A percentile compares a stretch with the other conserved stretches of the same genome.
These are phyloP conservation scores for Botrytis paeoniae DNA, from an alignment of 2,329 filamentous ascomycete species.

Conservation along the genomic window DNA sequence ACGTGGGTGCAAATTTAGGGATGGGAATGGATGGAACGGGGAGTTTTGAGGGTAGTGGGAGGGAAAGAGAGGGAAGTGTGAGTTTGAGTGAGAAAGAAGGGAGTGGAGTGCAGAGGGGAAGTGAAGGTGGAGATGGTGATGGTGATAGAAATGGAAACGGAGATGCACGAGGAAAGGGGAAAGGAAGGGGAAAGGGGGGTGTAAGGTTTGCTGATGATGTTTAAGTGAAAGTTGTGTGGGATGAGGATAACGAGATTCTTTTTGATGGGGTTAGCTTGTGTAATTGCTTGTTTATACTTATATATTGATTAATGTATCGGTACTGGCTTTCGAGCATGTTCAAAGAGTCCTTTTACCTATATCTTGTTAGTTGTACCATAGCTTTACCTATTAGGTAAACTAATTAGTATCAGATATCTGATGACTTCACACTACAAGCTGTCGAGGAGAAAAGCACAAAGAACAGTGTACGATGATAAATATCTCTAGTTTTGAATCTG, in stretches of 20 bases:
- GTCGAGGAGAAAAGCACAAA: not conserved
- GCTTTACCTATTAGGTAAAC: not conserved
- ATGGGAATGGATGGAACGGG: not conserved
- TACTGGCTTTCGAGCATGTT: not conserved
- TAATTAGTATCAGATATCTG: not conserved
- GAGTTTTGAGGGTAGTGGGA: not conserved
- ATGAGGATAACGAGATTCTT: not conserved
- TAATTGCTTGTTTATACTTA: not conserved
- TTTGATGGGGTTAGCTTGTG: not conserved
- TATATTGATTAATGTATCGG: too few relatives aligned
- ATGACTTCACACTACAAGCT: not conserved
- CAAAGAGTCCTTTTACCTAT: not conserved
- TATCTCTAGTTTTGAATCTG: not conserved
- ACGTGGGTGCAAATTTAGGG: not conserved
- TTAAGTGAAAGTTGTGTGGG: not conserved
- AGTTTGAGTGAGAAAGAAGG: not conserved
- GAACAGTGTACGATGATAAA: not conserved
- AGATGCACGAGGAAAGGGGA: not conserved
- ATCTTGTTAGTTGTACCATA: not conserved
- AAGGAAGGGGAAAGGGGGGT: not conserved
- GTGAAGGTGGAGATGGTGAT: not conserved
- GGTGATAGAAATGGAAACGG: not conserved
- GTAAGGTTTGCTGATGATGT: constrained; percentile 15
- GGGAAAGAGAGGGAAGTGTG: not conserved
- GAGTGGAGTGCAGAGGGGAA: not conserved